These are phyloP conservation scores for Pyrenula aspistea DNA, from an alignment of 495 filamentous ascomycete genomes.

Conservation along the genomic window DNA sequence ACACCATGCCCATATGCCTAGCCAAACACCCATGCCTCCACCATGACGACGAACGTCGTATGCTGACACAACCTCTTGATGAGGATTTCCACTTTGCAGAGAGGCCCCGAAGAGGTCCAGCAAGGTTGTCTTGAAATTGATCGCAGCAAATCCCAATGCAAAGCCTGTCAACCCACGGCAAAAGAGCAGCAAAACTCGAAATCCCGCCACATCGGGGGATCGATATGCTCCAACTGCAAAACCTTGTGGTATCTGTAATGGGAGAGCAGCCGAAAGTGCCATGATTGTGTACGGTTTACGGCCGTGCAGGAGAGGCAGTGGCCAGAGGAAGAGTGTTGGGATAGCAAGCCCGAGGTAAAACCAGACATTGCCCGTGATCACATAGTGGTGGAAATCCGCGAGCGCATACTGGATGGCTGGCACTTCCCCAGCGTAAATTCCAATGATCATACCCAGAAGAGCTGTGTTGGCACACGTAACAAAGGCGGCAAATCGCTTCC, in stretches of 20 bases:
- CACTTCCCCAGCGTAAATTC: constrained; percentile 64
- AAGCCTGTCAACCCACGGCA: constrained; percentile 52
- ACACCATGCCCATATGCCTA: constrained; percentile 67
- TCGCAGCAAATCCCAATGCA: constrained; percentile 58
- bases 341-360: constrained; percentile 58
- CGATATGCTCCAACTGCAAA: constrained; percentile 40
- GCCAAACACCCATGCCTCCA: constrained; percentile 65
- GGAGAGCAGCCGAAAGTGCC: constrained; percentile 52
- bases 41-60: constrained; percentile 57
- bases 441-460: constrained; percentile 53
- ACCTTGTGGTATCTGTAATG: constrained; percentile 64
- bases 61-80: constrained; percentile 52
- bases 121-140: constrained; percentile 59
- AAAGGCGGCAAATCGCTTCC: constrained; percentile 53
- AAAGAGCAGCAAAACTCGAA: constrained; percentile 47
- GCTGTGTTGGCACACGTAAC: constrained; percentile 61
- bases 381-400: constrained; percentile 48
- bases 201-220: constrained; percentile 42
- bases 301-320: constrained; percentile 63
- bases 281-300: constrained; percentile 61
- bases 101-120: constrained; percentile 65
- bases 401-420: constrained; percentile 65
- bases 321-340: constrained; percentile 58
- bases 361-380: constrained; percentile 60
- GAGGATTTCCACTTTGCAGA: constrained; percentile 55